Evolutionary conservation across 352 stramenopile species (phyloP), one percentile per base, ranked within the genome.

Genomic region (Phytopythium aichiense): DNA sequence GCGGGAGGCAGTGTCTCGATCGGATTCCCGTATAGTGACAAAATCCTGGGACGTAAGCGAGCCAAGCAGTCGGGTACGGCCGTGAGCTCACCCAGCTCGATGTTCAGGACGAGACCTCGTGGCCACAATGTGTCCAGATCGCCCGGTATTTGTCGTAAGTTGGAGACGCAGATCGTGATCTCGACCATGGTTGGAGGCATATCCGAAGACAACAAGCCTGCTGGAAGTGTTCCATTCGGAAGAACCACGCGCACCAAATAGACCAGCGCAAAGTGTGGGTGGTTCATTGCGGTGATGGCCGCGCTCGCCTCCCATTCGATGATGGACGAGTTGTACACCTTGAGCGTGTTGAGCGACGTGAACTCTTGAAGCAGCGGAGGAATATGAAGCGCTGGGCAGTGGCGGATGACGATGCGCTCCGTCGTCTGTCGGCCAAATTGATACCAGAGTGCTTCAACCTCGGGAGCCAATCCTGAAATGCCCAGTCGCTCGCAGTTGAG

Each of bases 111-210:
- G 7, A 62, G 60, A 15, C 66, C 68, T 37, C 63, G 52, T 0
- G 76, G 63, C 76, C 79, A 88, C 20, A 61, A 50, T n/a, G 54
- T n/a, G 22, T 81, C 64, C 16, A 88, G 23, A 31, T 83, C 49
- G 1, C 71, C 52, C 0, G 74, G 79, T 7, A 85, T 37, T 20
- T 71, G 48, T 1, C 53, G 68, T 7, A 88, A 38, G 25, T 80
- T 84, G 31, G 65, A 69, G 12, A 58, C 58, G 0, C 23, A 64
- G 56, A 81, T 58, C 25, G 79, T 69, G 8, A 87, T 55, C 38
- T 82, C 66, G 16, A 64, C 64, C 7, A 74, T 16, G 2, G 60
- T 69, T 2, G 12, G 16, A 0, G 68, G 65, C 13, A 58, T 62
- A 30, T 72, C 58, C 9, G 52, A n/a, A 7, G 58, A 66, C 18